These are phyloP conservation scores for Cystobasidium sp. DNA, from an alignment of 1,284 basidiomycete species.

Conservation along the genomic window DNA sequence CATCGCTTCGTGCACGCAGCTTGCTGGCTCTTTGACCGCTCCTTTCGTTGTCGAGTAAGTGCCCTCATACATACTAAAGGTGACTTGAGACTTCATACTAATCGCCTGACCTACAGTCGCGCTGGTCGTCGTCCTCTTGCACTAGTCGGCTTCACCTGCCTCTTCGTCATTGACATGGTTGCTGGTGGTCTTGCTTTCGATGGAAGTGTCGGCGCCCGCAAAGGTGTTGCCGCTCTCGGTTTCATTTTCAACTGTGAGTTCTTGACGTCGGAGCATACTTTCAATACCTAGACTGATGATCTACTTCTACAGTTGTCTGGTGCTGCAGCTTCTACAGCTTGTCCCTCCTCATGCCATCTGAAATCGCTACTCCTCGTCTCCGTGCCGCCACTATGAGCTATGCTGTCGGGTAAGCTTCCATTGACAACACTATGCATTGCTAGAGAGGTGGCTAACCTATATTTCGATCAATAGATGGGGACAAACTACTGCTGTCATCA, in stretches of 20 bases:
- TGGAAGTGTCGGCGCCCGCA: conserved; percentile 2
- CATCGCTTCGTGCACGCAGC: conserved; percentile 9
- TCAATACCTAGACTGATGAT: background rate
- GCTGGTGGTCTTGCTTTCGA: conserved; percentile 7
- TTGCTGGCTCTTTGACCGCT: conserved; percentile 5
- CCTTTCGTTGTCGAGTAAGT: background rate
- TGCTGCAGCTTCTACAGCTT: conserved; percentile 5
- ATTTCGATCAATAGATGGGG: background rate
- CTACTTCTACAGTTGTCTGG: background rate
- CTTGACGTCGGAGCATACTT: no score
- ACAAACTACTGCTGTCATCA: conserved; percentile 6
- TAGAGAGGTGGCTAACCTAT: background rate
- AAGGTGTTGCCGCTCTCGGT: conserved; percentile 3
- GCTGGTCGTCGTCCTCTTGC: conserved; percentile 4
- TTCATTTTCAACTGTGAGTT: conserved; percentile 11
- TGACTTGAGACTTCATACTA: no score
- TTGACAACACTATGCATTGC: background rate
- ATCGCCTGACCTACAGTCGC: background rate
- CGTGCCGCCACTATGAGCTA: conserved; percentile 1
- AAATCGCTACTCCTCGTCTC: conserved; percentile 6
- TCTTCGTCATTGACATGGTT: conserved; percentile 5
- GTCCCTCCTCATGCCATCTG: conserved; percentile 2
- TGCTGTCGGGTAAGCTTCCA: conserved; percentile 2
- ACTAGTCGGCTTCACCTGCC: conserved; percentile 4
- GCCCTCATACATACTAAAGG: no score